A percentile compares a stretch with the other conserved stretches of the same genome.
Evolutionary conservation across 1,284 basidiomycete species (phyloP).

Genomic region (Cerrena zonata): DNA sequence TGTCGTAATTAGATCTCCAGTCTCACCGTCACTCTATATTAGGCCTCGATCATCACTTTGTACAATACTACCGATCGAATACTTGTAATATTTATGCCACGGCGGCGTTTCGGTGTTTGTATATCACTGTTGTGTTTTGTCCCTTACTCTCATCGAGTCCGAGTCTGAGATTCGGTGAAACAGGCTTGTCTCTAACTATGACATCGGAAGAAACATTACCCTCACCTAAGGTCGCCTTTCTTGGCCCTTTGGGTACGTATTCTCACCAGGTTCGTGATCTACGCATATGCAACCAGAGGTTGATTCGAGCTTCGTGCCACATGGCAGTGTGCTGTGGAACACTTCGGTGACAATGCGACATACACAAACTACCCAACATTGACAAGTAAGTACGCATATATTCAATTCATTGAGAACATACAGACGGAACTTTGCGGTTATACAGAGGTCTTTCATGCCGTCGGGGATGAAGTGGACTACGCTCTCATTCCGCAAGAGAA

Average conservation of each 20-base stretch:
- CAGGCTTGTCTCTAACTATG: too few species aligned
- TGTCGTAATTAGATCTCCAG: too few species aligned
- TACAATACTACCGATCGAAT: too few species aligned
- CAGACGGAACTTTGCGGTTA: background rate
- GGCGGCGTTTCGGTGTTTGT: too few species aligned
- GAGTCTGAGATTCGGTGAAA: too few species aligned
- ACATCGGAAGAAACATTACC: background rate
- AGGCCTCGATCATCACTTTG: too few species aligned
- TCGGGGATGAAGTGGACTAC: conserved; percentile 37
- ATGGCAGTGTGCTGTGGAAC: conserved; percentile 58
- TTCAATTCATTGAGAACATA: background rate
- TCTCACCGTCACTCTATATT: too few species aligned
- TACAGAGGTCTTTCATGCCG: conserved; percentile 51
- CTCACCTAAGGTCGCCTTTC: conserved; percentile 37
- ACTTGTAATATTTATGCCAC: too few species aligned
- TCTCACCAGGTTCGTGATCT: conserved; percentile 58
- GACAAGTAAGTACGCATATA: conserved; percentile 39
- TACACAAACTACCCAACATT: conserved; percentile 55
- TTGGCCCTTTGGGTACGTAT: conserved; percentile 73
- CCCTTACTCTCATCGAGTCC: too few species aligned
- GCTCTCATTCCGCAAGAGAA: conserved; percentile 75
- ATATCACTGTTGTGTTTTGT: too few species aligned
- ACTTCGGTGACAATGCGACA: conserved; percentile 45
- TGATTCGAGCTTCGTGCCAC: too few species aligned
- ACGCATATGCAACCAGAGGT: background rate